Percentiles rank a stretch among this genome's conserved stretches.
These are phyloP conservation scores for Picea abies DNA, from an alignment of 83 land plant genomes.

Conservation along the genomic window DNA sequence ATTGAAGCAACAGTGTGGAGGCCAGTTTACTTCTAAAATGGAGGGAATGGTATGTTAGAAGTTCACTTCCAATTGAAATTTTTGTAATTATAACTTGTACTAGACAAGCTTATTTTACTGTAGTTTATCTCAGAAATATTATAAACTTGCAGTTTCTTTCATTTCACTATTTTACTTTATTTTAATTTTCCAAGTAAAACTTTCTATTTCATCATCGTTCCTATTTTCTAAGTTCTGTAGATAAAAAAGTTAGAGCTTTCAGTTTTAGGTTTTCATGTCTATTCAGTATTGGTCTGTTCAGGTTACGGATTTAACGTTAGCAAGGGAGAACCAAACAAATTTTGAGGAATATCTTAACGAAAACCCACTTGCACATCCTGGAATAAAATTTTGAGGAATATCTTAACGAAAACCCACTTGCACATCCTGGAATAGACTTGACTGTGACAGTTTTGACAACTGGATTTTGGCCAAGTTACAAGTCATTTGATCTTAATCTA, in stretches of 20 bases:
- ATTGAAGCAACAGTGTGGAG: conserved; percentile 97
- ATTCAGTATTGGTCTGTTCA: conserved; percentile 22
- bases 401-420: conserved; percentile 55
- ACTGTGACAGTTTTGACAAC: too few relatives aligned
- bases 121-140: neutral
- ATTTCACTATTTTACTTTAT: neutral
- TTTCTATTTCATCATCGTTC: too few relatives aligned
- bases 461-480: too few relatives aligned
- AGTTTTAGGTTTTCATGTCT: neutral
- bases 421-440: too few relatives aligned
- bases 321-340: conserved; percentile 10
- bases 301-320: conserved; percentile 92
- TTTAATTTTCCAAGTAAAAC: neutral
- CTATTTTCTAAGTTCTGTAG: neutral
- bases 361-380: too few relatives aligned
- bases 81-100: neutral
- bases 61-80: too few relatives aligned
- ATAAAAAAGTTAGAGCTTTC: neutral
- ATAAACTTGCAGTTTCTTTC: neutral
- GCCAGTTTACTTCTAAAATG: conserved; percentile 98
- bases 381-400: too few relatives aligned
- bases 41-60: conserved; percentile 83
- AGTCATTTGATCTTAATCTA: too few relatives aligned
- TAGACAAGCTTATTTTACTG: neutral
- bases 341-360: conserved; percentile 28